phyloP scores from a whole-genome alignment of 2,329 filamentous ascomycete species.

The Colletotrichum sp. region DNA sequence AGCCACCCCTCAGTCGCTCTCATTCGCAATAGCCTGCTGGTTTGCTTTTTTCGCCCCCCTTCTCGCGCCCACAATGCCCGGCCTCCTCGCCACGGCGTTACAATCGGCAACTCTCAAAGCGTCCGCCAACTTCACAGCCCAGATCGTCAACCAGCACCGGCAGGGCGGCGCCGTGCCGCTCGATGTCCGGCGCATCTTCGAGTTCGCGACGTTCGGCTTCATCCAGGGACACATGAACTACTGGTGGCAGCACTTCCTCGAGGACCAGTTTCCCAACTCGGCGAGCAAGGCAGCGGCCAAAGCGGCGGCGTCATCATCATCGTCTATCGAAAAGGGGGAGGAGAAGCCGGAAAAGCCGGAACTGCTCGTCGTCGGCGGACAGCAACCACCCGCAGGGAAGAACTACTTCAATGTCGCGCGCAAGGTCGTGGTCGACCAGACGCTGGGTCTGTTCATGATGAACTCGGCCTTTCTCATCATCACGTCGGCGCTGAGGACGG shows the following conservation, averaged over 20 bases:
- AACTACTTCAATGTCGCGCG: constrained; percentile 38
- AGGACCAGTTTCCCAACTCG: constrained; percentile 38
- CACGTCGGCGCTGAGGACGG: constrained; percentile 37
- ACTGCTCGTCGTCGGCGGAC: constrained; percentile 9
- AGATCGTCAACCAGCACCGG: constrained; percentile 19
- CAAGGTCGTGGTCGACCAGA: constrained; percentile 41
- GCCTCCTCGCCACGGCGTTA: constrained; percentile 15
- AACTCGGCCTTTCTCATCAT: constrained; percentile 37
- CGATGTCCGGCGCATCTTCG: constrained; percentile 37
- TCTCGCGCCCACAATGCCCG: neutral
- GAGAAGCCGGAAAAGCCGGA: constrained; percentile 11
- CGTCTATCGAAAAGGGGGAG: constrained; percentile 7
- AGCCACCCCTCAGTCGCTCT: neutral
- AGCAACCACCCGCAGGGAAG: neutral
- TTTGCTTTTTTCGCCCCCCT: neutral
- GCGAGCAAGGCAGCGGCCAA: neutral
- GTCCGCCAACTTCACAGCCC: constrained; percentile 19
- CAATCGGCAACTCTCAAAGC: constrained; percentile 20
- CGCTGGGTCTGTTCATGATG: constrained; percentile 38
- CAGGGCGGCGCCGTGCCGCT: neutral
- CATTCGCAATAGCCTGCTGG: neutral
- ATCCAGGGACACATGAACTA: constrained; percentile 40
- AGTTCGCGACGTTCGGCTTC: constrained; percentile 40
- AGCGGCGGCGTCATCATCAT: neutral
- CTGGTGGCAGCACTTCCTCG: constrained; percentile 38